phyloP scores from a whole-genome alignment of 2,329 filamentous ascomycete genomes.

The Stagonosporopsis vannaccii region DNA sequence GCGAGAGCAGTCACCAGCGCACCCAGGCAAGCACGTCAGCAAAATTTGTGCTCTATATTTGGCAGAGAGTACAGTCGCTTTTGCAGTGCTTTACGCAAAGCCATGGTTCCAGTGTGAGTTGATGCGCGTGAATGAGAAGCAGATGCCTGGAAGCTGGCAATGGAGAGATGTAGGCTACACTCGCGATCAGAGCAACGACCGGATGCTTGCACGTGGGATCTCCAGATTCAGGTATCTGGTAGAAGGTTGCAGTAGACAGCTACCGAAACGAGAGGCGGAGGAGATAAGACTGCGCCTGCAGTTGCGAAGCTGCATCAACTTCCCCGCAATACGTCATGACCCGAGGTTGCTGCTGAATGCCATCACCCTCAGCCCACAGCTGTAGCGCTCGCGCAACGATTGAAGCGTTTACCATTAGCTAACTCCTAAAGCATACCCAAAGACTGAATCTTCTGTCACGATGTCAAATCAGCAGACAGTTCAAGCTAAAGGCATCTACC shows the following conservation, averaged over 20 bases:
- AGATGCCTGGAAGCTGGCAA: background rate
- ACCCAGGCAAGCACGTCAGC: background rate
- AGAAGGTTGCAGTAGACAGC: background rate
- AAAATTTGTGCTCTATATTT: background rate
- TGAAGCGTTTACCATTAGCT: background rate
- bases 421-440: background rate
- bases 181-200: background rate
- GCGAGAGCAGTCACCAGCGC: background rate
- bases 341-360: slow-evolving; percentile 16
- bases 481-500: slow-evolving; percentile 55
- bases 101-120: background rate
- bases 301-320: background rate
- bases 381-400: background rate
- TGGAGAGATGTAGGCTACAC: background rate
- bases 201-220: background rate
- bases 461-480: slow-evolving; percentile 37
- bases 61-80: background rate
- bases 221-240: no score
- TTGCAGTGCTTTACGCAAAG: background rate
- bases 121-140: background rate
- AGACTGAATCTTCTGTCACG: no score
- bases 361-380: background rate
- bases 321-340: slow-evolving; percentile 31
- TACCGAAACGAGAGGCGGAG: background rate
- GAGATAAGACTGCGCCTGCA: background rate